phyloP scores from a whole-genome alignment of 2,329 filamentous ascomycete species.

The Ambrosiella xylebori region DNA sequence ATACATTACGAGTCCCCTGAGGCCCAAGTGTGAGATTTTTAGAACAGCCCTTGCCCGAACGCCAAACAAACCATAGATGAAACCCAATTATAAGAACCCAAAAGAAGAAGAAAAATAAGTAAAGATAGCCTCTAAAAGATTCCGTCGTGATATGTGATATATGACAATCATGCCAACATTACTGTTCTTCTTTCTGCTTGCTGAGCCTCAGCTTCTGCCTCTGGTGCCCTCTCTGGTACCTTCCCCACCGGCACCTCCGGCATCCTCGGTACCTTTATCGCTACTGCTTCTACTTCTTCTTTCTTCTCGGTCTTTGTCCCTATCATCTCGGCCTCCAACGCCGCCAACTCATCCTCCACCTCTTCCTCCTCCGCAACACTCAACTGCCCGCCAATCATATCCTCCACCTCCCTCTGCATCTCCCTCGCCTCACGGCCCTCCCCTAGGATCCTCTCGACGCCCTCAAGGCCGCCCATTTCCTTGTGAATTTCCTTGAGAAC shows the following conservation, averaged over 20 bases:
- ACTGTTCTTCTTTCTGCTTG: background rate
- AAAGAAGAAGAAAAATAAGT: no score
- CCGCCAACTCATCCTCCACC: constrained; percentile 85
- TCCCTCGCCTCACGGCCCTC: constrained; percentile 79
- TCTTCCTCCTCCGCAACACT: constrained; percentile 94
- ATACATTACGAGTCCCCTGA: no score
- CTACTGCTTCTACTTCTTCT: background rate
- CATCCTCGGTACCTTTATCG: background rate
- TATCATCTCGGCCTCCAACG: constrained; percentile 40
- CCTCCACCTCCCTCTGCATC: constrained; percentile 90
- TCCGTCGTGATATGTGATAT: background rate
- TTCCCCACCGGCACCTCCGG: constrained; percentile 4
- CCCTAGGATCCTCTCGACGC: constrained; percentile 87
- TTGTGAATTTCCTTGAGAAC: constrained; percentile 82
- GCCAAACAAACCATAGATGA: no score
- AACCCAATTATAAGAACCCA: no score
- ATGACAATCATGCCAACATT: background rate
- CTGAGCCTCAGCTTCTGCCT: no score
- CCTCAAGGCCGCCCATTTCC: constrained; percentile 90
- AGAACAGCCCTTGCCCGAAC: no score
- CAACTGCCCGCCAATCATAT: constrained; percentile 75
- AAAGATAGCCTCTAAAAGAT: no score
- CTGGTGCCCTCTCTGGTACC: background rate
- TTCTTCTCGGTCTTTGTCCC: background rate
- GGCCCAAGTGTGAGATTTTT: no score